These are phyloP conservation scores for Nidularia pulvinata DNA, from an alignment of 768 basidiomycete species.

Conservation along the genomic window DNA sequence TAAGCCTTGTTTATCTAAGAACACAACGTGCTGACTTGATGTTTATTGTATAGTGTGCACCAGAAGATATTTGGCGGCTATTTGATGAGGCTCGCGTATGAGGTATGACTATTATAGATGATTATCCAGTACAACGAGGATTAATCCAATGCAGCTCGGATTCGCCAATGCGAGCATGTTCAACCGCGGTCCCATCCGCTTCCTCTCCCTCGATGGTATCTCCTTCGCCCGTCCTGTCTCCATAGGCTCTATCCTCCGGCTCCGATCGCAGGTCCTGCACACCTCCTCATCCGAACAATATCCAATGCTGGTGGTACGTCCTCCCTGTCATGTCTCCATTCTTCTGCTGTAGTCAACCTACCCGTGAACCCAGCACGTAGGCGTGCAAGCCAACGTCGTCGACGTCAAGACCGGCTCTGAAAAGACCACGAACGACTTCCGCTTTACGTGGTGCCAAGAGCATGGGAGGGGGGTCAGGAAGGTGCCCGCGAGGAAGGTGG, in stretches of 20 bases:
- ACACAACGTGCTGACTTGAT: no score
- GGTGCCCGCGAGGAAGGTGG: slow-evolving; percentile 37
- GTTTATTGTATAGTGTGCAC: slow-evolving; percentile 53
- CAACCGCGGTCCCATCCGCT: slow-evolving; percentile 63
- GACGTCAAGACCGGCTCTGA: slow-evolving; percentile 65
- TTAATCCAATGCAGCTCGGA: slow-evolving; percentile 60
- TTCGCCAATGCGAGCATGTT: slow-evolving; percentile 73
- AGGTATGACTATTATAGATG: no score
- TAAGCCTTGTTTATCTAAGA: neutral
- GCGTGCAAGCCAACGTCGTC: slow-evolving; percentile 71
- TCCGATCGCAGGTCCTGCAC: slow-evolving; percentile 71
- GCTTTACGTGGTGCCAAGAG: slow-evolving; percentile 69
- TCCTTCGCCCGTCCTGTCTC: slow-evolving; percentile 81
- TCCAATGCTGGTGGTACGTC: slow-evolving; percentile 60
- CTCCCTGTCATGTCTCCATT: neutral
- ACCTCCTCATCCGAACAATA: slow-evolving; percentile 48
- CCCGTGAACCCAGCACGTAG: slow-evolving; percentile 57
- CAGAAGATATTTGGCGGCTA: slow-evolving; percentile 84
- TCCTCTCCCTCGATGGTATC: slow-evolving; percentile 80
- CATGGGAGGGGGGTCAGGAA: slow-evolving; percentile 24
- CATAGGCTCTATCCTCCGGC: slow-evolving; percentile 78
- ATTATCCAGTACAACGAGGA: no score
- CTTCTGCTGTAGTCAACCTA: neutral
- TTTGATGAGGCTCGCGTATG: slow-evolving; percentile 68
- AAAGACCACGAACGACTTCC: slow-evolving; percentile 73